These are phyloP conservation scores for Vararia minispora DNA, from an alignment of 768 basidiomycete species.

Conservation along the genomic window DNA sequence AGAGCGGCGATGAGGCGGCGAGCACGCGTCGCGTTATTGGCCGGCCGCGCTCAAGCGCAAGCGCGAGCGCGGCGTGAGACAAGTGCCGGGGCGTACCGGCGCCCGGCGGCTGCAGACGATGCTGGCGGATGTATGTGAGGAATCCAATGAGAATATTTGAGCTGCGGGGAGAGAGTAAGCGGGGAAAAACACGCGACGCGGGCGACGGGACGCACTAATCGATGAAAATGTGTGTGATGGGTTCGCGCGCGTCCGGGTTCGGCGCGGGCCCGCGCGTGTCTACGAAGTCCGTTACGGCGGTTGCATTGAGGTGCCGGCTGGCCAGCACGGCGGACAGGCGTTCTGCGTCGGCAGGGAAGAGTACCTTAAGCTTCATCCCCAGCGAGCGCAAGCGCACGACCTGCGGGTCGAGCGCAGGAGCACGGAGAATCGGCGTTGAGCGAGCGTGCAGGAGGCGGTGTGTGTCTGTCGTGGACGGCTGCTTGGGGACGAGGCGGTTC, in stretches of 20 bases:
- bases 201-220: constrained; percentile 38
- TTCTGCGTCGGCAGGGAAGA: constrained; percentile 41
- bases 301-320: constrained; percentile 15
- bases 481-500: constrained; percentile 14
- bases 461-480: constrained; percentile 8
- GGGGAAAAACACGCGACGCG: constrained; percentile 5
- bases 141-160: constrained; percentile 86
- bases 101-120: constrained; percentile 28
- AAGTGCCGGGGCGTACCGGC: constrained; percentile 37
- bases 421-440: constrained; percentile 35
- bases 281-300: constrained; percentile 20
- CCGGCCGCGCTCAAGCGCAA: constrained; percentile 76
- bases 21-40: constrained; percentile 64
- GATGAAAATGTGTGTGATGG: constrained; percentile 34
- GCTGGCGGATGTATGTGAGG: constrained; percentile 53
- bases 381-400: constrained; percentile 41
- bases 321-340: constrained; percentile 21
- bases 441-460: constrained; percentile 29
- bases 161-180: constrained; percentile 25
- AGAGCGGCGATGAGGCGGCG: constrained; percentile 73
- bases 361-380: constrained; percentile 42
- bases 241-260: constrained; percentile 19
- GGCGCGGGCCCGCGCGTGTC: constrained; percentile 27
- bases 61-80: constrained; percentile 66
- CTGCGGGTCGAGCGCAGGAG: constrained; percentile 33